phyloP scores from a whole-genome alignment of 129 eudicot genomes.

The Mikania micrantha region DNA sequence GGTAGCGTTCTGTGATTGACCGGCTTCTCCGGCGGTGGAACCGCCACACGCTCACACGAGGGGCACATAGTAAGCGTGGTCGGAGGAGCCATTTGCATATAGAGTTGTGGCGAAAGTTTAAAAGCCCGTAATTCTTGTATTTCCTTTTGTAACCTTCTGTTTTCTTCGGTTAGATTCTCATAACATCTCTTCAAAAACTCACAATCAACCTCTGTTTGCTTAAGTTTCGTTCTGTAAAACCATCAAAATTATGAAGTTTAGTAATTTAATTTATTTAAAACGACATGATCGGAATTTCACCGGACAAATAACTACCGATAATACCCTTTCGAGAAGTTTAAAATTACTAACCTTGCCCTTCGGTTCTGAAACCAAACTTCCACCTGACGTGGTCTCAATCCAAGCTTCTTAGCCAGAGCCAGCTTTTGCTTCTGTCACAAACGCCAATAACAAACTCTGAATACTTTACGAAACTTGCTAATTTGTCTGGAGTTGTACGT shows the following conservation, averaged over 20 bases:
- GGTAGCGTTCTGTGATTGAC: constrained; percentile 30
- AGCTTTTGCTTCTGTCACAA: constrained; percentile 73
- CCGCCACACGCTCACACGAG: constrained; percentile 88
- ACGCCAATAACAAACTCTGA: neutral
- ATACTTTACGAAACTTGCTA: constrained; percentile 3
- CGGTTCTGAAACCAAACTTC: constrained; percentile 98
- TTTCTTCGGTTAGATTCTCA: constrained; percentile 80
- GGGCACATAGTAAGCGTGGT: constrained; percentile 98
- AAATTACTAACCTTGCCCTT: constrained; percentile 79
- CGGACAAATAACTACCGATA: neutral
- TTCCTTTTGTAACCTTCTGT: constrained; percentile 83
- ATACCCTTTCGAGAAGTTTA: constrained; percentile 1
- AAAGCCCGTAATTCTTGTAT: constrained; percentile 80
- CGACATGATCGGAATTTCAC: neutral
- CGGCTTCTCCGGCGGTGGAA: constrained; percentile 35
- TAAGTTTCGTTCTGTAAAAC: constrained; percentile 66
- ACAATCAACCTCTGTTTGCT: constrained; percentile 96
- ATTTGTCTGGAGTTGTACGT: neutral
- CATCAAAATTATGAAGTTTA: neutral
- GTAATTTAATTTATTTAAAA: neutral
- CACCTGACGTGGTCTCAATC: constrained; percentile 89
- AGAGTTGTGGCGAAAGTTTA: constrained; percentile 80
- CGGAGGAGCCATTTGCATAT: constrained; percentile 97
- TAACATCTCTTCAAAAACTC: constrained; percentile 87
- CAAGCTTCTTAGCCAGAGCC: constrained; percentile 69